Evolutionary conservation across 257 asterid species (phyloP), one percentile per base, ranked within the genome.

Genomic region (Solanum commersonii): DNA sequence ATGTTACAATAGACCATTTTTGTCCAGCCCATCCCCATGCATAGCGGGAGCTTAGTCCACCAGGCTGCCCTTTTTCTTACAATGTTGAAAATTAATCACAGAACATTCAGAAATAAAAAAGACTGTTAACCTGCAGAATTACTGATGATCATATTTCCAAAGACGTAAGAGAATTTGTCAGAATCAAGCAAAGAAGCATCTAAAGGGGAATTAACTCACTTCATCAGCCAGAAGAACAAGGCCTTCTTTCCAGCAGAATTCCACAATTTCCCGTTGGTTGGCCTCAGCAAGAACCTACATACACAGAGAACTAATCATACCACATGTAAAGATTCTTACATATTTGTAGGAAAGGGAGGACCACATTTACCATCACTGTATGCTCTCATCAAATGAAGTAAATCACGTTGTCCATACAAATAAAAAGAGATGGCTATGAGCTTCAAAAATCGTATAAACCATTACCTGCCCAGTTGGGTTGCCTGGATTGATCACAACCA

Each of bases 221-320:
- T 97, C 99, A 88, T 97, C 99, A 11, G 99, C 99, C 90, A 97
- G 88, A 90, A 97, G 99, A 91, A 96, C 98, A 35, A 97, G 98
- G 31, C 96, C 96, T 94, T 97, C 99, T 86, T 94, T 90, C 95
- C 93, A 95, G 95, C 99, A 96, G 96, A 97, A 97, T 77, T 94
- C 96, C 90, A 97, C 99, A 83, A 97, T 96, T 88, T 95, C 91
- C 52, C 84, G 87, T 89, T 95, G 98, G 97, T 94, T 95, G 88
- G 84, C 90, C 90, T 93, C 94, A 67, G 92, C 91, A 82, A 94
- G 92, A 86, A 94, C 96, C 96, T 94, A 46, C 33, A 85, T 46
- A 46, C 20, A 81, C 31, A 27, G 29, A 46, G 16, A 49, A 18
- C 6, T 16, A 46, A 16, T 46, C 85, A 81, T 81, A 38, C 68